These are phyloP conservation scores for Achaetomiella virescens DNA, from an alignment of 495 filamentous ascomycete genomes.

Conservation along the genomic window DNA sequence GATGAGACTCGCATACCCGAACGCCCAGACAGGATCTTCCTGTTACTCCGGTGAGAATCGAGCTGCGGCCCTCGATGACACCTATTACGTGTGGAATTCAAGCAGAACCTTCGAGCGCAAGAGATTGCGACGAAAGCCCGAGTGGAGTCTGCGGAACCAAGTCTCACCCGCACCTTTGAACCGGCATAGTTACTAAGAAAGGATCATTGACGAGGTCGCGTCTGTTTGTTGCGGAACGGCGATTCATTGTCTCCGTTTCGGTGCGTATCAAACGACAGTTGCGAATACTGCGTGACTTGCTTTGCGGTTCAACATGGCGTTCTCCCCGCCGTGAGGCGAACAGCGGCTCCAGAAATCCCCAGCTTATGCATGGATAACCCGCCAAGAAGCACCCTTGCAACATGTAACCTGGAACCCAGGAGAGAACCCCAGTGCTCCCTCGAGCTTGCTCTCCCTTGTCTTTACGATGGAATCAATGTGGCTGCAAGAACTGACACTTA, in stretches of 20 bases:
- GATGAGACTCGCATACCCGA: constrained; percentile 28
- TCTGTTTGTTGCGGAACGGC: too few relatives aligned
- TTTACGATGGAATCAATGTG: not conserved
- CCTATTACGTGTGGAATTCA: not conserved
- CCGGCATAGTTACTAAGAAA: too few relatives aligned
- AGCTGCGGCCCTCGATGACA: not conserved
- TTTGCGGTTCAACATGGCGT: too few relatives aligned
- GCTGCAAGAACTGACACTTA: constrained; percentile 7
- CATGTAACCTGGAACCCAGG: not conserved
- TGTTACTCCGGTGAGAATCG: not conserved
- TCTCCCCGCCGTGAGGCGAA: not conserved
- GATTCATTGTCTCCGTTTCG: too few relatives aligned
- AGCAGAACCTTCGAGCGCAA: not conserved
- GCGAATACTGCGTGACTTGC: too few relatives aligned
- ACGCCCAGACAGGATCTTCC: not conserved
- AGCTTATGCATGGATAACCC: too few relatives aligned
- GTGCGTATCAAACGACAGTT: too few relatives aligned
- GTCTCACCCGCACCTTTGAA: too few relatives aligned
- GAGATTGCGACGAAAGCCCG: not conserved
- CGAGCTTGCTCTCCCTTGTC: constrained; percentile 15
- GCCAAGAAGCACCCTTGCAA: not conserved
- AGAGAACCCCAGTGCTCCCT: not conserved
- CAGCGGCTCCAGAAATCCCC: not conserved
- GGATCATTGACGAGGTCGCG: too few relatives aligned
- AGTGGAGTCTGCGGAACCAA: too few relatives aligned